Percentiles rank a stretch among this genome's conserved stretches.
phyloP scores from a whole-genome alignment of 495 filamentous ascomycete genomes.

The Bathelium albidoporum region DNA sequence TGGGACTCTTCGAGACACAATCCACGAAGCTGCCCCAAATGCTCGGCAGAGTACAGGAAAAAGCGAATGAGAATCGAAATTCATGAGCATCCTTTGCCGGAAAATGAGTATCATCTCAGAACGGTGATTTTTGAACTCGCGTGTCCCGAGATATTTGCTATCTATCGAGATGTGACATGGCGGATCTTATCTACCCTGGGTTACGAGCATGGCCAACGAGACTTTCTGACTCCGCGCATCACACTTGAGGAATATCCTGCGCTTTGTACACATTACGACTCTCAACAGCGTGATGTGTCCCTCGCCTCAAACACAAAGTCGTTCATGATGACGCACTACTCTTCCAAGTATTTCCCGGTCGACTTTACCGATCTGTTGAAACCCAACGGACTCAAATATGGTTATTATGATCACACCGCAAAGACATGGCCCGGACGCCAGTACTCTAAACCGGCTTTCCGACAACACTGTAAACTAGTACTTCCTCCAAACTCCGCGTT shows the following conservation, averaged over 20 bases:
- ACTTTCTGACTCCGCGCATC: background rate
- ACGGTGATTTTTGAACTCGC: constrained; percentile 37
- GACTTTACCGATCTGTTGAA: constrained; percentile 20
- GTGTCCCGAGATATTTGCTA: constrained; percentile 29
- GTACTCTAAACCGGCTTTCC: constrained; percentile 21
- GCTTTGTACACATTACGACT: constrained; percentile 9
- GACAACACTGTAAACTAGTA: constrained; percentile 21
- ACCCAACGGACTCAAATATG: constrained; percentile 25
- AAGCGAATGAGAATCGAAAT: constrained; percentile 30
- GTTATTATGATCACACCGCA: constrained; percentile 23
- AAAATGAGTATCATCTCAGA: constrained; percentile 19
- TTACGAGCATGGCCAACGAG: constrained; percentile 11
- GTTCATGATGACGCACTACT: constrained; percentile 30
- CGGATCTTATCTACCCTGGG: constrained; percentile 23
- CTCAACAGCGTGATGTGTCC: constrained; percentile 16
- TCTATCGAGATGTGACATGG: constrained; percentile 39
- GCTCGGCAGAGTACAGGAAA: constrained; percentile 22
- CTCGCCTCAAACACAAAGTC: constrained; percentile 34
- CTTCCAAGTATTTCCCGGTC: constrained; percentile 22
- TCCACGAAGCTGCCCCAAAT: constrained; percentile 32
- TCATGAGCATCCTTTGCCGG: constrained; percentile 41
- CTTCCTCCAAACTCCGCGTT: constrained; percentile 23
- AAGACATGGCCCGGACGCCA: constrained; percentile 20
- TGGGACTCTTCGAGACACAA: constrained; percentile 10
- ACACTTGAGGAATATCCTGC: constrained; percentile 18